These are phyloP conservation scores for Heliamphora exappendiculata DNA, from an alignment of 148 eudicot species.

Conservation along the genomic window DNA sequence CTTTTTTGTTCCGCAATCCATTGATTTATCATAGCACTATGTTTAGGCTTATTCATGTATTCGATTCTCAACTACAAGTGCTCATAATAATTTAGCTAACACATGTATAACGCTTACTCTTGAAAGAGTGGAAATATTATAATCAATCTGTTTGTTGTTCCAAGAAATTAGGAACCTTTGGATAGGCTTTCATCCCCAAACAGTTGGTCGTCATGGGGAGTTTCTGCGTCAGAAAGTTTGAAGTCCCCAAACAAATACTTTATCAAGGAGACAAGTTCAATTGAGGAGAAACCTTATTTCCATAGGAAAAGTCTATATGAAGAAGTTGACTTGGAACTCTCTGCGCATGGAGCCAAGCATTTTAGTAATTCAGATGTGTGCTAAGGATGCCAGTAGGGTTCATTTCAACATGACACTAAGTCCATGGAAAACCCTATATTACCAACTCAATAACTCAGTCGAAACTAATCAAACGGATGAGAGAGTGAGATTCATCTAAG, in stretches of 20 bases:
- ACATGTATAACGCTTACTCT: too few species aligned
- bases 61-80: too few species aligned
- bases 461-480: constrained; percentile 43
- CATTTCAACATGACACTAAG: constrained; percentile 19
- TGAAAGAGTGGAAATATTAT: too few species aligned
- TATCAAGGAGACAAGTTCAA: constrained; percentile 7
- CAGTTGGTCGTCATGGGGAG: constrained; percentile 56
- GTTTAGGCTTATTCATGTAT: too few species aligned
- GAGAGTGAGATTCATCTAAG: too few species aligned
- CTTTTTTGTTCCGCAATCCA: too few species aligned
- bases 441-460: constrained; percentile 26
- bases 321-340: constrained; percentile 22
- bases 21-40: too few species aligned
- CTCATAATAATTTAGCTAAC: too few species aligned
- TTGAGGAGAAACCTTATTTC: constrained; percentile 16
- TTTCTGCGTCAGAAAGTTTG: constrained; percentile 22
- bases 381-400: constrained; percentile 21
- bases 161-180: constrained; percentile 36
- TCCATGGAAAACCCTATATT: constrained; percentile 26
- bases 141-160: too few species aligned
- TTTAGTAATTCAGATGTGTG: constrained; percentile 25
- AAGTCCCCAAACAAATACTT: constrained; percentile 29
- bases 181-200: constrained; percentile 55
- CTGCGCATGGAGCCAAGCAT: constrained; percentile 16
- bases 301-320: constrained; percentile 21